Evolutionary conservation across 164 flowering plant genomes (phyloP).

Genomic region (Houttuynia cordata): DNA sequence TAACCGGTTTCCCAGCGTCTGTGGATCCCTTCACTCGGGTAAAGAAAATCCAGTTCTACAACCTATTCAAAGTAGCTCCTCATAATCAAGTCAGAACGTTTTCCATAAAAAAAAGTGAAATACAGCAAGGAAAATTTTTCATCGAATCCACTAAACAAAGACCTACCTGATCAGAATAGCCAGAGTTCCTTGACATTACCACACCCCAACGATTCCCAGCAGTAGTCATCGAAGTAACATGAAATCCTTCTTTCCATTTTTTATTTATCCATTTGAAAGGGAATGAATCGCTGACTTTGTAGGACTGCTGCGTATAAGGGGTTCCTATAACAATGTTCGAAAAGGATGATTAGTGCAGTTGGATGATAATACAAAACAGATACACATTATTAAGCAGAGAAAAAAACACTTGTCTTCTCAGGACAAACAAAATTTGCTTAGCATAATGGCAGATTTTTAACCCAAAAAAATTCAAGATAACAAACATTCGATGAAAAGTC

Average conservation of each 20-base stretch:
- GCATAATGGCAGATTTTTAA: too few species aligned
- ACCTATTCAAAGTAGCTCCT: conserved; percentile 49
- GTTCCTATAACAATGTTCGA: conserved; percentile 36
- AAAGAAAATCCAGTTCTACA: conserved; percentile 81
- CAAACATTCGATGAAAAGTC: too few species aligned
- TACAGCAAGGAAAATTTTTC: background rate
- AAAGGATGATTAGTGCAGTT: background rate
- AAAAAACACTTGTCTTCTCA: too few species aligned
- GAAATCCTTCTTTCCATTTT: conserved; percentile 91
- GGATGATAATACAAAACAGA: background rate
- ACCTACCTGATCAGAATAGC: conserved; percentile 70
- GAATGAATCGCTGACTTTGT: conserved; percentile 82
- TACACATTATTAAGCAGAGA: too few species aligned
- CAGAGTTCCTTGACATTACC: conserved; percentile 81
- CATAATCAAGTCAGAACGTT: background rate
- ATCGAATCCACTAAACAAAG: background rate
- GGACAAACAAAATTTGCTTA: too few species aligned
- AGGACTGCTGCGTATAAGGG: conserved; percentile 70
- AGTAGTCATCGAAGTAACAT: conserved; percentile 84
- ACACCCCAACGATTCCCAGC: conserved; percentile 86
- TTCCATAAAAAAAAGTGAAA: background rate
- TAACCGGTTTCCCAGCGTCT: conserved; percentile 76
- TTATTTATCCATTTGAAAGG: conserved; percentile 88
- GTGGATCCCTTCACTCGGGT: conserved; percentile 86
- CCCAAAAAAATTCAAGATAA: too few species aligned